Conservation (phyloP, 805 yeast genomes). For the Debaryomyces maramus region DNA sequence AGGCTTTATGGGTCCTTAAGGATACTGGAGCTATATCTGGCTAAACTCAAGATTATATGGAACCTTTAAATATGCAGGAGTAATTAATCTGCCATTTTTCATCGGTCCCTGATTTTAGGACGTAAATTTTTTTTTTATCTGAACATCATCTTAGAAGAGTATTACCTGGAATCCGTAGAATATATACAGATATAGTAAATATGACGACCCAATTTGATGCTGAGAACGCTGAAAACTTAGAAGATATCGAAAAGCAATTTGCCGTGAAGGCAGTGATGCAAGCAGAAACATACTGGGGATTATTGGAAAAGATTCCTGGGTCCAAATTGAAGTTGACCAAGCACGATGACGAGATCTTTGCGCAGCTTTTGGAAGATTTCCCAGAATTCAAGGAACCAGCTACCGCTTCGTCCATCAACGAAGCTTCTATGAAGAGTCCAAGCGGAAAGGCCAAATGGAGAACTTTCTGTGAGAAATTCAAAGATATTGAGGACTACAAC, state of each 20-base stretch:
- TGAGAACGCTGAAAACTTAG: constrained; percentile 90
- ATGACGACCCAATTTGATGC: constrained; percentile 63
- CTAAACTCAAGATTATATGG: neutral
- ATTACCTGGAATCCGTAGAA: too few species aligned
- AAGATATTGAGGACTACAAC: constrained; percentile 86
- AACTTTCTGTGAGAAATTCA: constrained; percentile 77
- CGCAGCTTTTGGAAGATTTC: constrained; percentile 62
- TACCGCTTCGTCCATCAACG: constrained; percentile 58
- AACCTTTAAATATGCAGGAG: neutral
- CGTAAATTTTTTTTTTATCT: neutral
- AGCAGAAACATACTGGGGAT: constrained; percentile 90
- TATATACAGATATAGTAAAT: neutral
- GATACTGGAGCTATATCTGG: constrained; percentile 1
- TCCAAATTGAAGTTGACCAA: constrained; percentile 71
- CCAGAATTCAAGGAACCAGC: constrained; percentile 80
- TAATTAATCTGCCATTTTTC: neutral
- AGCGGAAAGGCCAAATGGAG: constrained; percentile 91
- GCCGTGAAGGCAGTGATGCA: constrained; percentile 97
- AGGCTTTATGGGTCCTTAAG: constrained; percentile 40
- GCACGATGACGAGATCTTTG: constrained; percentile 69
- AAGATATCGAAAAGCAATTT: constrained; percentile 89
- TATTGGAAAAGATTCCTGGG: constrained; percentile 75
- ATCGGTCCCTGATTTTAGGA: neutral
- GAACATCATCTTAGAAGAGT: neutral
- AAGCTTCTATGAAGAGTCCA: constrained; percentile 78